Percentiles rank a stretch among this genome's conserved stretches.
Conservation (phyloP, 306 rosid genomes). For the Prunus persica region Prunus_persica_NCBIv2 NC_034010.1:16928501-16929000, state of each 20-base stretch:
- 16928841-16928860: not conserved
- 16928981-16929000: too few relatives aligned
- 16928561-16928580: constrained; percentile 99
- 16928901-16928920: not conserved
- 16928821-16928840: not conserved
- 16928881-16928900: not conserved
- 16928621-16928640: not conserved
- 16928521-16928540: constrained; percentile 98
- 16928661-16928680: not conserved
- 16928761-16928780: constrained; percentile 96
- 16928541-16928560: constrained; percentile 99
- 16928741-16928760: constrained; percentile 98
- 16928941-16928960: not conserved
- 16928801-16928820: constrained; percentile 89
- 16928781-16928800: constrained; percentile 97
- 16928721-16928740: constrained; percentile 99
- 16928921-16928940: not conserved
- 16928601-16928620: constrained; percentile 95
- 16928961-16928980: too few relatives aligned
- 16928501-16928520: constrained; percentile 97
- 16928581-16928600: constrained; percentile 99
- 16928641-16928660: not conserved
- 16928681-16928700: not conserved
- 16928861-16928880: not conserved
- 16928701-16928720: constrained; percentile 46